Conservation (phyloP, 2,329 filamentous ascomycete species). For the Exutisphaerella laricina region DNA sequence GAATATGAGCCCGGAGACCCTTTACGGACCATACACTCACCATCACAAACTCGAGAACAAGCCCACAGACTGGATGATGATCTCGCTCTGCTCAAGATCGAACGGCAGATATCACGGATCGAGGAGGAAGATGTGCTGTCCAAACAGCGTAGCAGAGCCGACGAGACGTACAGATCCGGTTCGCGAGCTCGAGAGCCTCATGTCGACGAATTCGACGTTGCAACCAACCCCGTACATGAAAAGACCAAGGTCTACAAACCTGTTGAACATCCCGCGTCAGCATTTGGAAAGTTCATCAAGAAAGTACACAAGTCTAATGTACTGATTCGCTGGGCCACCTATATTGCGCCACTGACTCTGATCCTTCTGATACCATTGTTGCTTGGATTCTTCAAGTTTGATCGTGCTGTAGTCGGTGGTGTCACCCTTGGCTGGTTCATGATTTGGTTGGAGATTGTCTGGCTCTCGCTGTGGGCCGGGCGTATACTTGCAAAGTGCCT, state of each 20-base stretch:
- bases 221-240: slow-evolving; percentile 65
- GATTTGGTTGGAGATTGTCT: slow-evolving; percentile 90
- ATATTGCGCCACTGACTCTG: slow-evolving; percentile 60
- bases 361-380: slow-evolving; percentile 64
- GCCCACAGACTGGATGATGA: slow-evolving; percentile 60
- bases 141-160: slow-evolving; percentile 27
- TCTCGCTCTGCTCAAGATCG: slow-evolving; percentile 58
- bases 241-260: slow-evolving; percentile 60
- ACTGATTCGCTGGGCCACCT: slow-evolving; percentile 64
- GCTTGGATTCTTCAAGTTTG: slow-evolving; percentile 56
- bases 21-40: slow-evolving; percentile 38
- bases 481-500: slow-evolving; percentile 58
- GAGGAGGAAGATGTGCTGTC: slow-evolving; percentile 31
- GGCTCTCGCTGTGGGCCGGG: slow-evolving; percentile 82
- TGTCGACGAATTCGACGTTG: slow-evolving; percentile 61
- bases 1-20: slow-evolving; percentile 32
- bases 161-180: slow-evolving; percentile 45
- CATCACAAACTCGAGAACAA: slow-evolving; percentile 55
- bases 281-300: slow-evolving; percentile 59
- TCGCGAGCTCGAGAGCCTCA: slow-evolving; percentile 50
- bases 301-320: slow-evolving; percentile 60
- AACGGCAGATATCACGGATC: slow-evolving; percentile 52
- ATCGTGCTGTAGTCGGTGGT: slow-evolving; percentile 57
- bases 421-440: slow-evolving; percentile 84
- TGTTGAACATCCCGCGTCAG: slow-evolving; percentile 56